phyloP scores from a whole-genome alignment of 2,329 filamentous ascomycete species.

The Immersiporthe knoxdaviesiana region DNA sequence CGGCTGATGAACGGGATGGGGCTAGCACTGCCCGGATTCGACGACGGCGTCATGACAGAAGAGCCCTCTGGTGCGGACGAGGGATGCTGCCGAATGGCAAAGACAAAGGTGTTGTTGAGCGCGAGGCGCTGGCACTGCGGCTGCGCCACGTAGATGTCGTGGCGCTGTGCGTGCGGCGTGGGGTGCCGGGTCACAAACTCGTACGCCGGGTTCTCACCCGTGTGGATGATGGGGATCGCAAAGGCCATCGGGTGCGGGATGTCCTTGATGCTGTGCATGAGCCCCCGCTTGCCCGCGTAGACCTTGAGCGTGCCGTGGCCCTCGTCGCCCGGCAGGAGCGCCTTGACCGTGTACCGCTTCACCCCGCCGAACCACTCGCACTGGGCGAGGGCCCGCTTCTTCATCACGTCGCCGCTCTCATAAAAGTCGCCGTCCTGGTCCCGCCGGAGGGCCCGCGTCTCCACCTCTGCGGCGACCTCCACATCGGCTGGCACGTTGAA shows the following conservation, averaged over 20 bases:
- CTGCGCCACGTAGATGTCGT: constrained; percentile 96
- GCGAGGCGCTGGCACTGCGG: constrained; percentile 89
- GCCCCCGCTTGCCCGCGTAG: constrained; percentile 89
- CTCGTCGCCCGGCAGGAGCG: constrained; percentile 87
- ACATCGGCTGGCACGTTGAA: constrained; percentile 87
- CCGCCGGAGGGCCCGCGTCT: constrained; percentile 76
- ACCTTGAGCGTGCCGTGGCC: constrained; percentile 86
- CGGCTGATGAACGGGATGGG: constrained; percentile 66
- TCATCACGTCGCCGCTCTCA: constrained; percentile 85
- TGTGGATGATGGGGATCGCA: constrained; percentile 86
- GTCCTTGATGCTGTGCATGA: constrained; percentile 97
- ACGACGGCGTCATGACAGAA: constrained; percentile 47
- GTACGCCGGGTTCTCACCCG: constrained; percentile 89
- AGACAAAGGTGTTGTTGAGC: constrained; percentile 97
- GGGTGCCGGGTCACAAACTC: constrained; percentile 93
- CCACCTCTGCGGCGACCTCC: constrained; percentile 90
- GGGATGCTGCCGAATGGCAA: constrained; percentile 91
- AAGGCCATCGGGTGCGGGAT: constrained; percentile 92
- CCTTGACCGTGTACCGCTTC: constrained; percentile 94
- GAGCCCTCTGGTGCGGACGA: constrained; percentile 49
- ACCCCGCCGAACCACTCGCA: constrained; percentile 86
- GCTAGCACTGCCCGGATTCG: constrained; percentile 52
- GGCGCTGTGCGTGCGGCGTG: constrained; percentile 94
- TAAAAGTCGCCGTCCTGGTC: constrained; percentile 92
- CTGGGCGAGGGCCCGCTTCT: constrained; percentile 86